A percentile compares a stretch with the other conserved stretches of the same genome.
These are phyloP conservation scores for Cardamine chenopodiifolia DNA, from an alignment of 345 rosid genomes.

Conservation along the genomic window DNA sequence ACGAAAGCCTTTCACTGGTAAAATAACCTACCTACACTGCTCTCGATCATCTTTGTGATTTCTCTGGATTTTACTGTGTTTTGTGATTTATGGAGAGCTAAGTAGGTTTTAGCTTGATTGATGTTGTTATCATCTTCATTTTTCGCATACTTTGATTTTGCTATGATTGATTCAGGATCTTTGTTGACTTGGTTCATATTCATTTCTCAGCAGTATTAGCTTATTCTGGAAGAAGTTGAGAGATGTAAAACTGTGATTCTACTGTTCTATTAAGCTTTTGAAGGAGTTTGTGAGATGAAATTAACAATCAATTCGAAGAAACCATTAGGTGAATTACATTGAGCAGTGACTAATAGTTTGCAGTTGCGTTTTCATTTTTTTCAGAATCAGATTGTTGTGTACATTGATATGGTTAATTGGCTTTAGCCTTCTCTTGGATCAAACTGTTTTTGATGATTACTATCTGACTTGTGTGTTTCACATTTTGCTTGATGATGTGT, in stretches of 20 bases:
- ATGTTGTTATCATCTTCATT: background rate
- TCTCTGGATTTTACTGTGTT: background rate
- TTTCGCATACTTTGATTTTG: background rate
- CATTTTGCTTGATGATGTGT: background rate
- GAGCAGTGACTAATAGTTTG: background rate
- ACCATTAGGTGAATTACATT: background rate
- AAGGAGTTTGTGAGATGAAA: background rate
- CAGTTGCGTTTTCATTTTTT: background rate
- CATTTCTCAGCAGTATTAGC: background rate
- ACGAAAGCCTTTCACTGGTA: slow-evolving; percentile 76
- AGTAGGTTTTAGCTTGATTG: background rate
- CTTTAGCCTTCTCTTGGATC: background rate
- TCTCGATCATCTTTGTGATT: background rate
- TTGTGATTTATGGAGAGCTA: slow-evolving; percentile 1
- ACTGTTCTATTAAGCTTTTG: background rate
- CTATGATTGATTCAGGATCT: background rate
- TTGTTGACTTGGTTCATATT: background rate
- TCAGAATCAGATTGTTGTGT: slow-evolving; percentile 1
- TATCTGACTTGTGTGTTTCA: background rate
- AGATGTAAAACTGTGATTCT: background rate
- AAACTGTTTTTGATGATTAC: background rate
- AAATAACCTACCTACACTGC: background rate
- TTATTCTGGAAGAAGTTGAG: background rate
- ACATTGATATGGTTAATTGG: background rate
- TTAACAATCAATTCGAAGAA: background rate